A percentile compares a stretch with the other conserved stretches of the same genome.
Evolutionary conservation across 495 filamentous ascomycete species (phyloP).

Genomic region (Penicillium pulvis): DNA sequence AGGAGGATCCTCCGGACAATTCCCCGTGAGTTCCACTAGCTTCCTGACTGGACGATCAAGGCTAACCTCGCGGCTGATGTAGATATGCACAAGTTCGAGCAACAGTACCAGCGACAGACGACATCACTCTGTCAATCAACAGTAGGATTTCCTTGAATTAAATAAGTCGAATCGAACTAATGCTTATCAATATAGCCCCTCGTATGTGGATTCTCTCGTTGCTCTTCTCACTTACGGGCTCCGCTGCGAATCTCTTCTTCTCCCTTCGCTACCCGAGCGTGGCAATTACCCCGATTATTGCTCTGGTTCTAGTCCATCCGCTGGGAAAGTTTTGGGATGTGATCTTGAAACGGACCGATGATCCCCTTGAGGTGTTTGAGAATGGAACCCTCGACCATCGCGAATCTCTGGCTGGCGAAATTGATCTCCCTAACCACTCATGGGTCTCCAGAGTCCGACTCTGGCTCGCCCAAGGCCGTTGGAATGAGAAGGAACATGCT

Average conservation of each 20-base stretch:
- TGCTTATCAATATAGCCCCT: conserved; percentile 45
- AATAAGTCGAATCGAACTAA: conserved; percentile 1
- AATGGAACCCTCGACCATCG: conserved; percentile 31
- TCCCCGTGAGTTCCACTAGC: conserved; percentile 23
- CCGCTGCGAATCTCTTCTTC: conserved; percentile 79
- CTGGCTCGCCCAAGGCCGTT: conserved; percentile 77
- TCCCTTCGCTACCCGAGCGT: conserved; percentile 87
- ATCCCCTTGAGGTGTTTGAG: conserved; percentile 57
- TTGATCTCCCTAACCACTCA: conserved; percentile 12
- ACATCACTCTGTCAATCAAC: conserved; percentile 74
- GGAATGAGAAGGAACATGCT: conserved; percentile 86
- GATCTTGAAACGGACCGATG: conserved; percentile 60
- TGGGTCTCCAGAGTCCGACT: conserved; percentile 46
- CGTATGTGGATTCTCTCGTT: conserved; percentile 83
- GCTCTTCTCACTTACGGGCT: conserved; percentile 76
- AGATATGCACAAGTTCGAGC: conserved; percentile 72
- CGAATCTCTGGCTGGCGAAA: conserved; percentile 19
- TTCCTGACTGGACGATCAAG: background rate
- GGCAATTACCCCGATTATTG: conserved; percentile 82
- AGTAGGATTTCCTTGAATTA: conserved; percentile 31
- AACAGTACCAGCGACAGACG: conserved; percentile 72
- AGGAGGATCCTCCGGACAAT: conserved; percentile 37
- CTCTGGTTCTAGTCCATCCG: conserved; percentile 78
- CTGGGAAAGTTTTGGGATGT: conserved; percentile 78
- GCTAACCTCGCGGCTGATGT: background rate